These are phyloP conservation scores for Strigomonas culicis DNA, from an alignment of 208 protist species.

Conservation along the genomic window DNA sequence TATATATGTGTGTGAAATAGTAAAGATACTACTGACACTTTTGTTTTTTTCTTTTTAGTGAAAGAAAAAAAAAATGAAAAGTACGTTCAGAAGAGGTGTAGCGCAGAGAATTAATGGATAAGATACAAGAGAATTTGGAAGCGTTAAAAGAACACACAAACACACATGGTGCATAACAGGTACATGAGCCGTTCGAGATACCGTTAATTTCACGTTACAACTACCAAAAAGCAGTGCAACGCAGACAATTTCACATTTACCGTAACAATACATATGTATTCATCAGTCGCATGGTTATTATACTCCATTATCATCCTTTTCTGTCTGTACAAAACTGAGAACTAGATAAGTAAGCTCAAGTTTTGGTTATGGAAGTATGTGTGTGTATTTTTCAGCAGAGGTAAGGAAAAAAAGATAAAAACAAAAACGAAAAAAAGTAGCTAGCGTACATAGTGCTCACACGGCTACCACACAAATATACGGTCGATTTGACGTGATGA, in stretches of 20 bases:
- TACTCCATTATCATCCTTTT: too few species aligned
- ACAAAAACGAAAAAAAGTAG: neutral
- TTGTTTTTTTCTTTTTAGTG: neutral
- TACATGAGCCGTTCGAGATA: neutral
- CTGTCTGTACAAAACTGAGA: too few species aligned
- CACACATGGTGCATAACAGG: too few species aligned
- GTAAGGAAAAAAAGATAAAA: neutral
- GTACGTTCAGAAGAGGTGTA: neutral
- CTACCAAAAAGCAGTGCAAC: neutral
- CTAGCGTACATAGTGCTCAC: neutral
- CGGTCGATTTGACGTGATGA: neutral
- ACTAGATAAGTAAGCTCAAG: neutral
- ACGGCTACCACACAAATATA: neutral
- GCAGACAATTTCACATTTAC: neutral
- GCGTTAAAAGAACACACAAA: too few species aligned
- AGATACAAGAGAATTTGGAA: neutral
- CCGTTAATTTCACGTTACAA: neutral
- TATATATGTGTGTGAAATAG: too few species aligned
- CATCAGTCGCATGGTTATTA: too few species aligned
- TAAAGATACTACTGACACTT: too few species aligned
- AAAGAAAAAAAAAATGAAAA: constrained; percentile 6
- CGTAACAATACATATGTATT: too few species aligned
- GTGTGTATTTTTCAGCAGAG: neutral
- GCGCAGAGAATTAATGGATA: neutral
- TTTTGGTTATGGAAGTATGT: neutral